Base-by-base conservation (phyloP, 306 rosid species). In the Pachyrhizus erosus region DNA sequence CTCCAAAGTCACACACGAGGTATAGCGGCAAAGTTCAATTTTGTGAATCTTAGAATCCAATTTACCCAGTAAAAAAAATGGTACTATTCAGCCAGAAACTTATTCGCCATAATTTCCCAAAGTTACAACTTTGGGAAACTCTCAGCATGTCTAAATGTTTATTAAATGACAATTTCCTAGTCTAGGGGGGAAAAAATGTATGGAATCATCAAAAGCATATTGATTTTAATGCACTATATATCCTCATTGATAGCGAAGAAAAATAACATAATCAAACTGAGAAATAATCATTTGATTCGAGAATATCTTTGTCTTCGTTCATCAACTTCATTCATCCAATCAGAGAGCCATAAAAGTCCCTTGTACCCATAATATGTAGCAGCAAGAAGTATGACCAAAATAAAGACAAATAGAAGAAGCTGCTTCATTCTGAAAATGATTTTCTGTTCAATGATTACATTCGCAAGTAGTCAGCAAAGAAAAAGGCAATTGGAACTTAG, bases 291-390 rank as follows among this genome's bases (percentile, higher is more conserved):
- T 87, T 73, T 84, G 83, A 84, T 72, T 76, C 91, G 80, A 10
- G 88, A 83, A 76, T 66, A 51, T 84, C 89, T 84, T 23, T 78
- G 90, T 82, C 95, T 91, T 70, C 68, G 89, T 73, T 80, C 90
- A 15, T 95, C 98, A 27, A 86, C 89, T 88, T 93, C 92, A 64
- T 95, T 90, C 98, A 95, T 95, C 98, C 97, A 88, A 82, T 93
- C 98, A 80, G 70, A 57, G 74, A 95, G 97, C 97, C 87, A 34
- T 64, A 91, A 67, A 14, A 95, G 87, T 70, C 94, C 96, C 80
- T 85, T 88, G 88, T 89, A 90, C 14, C 93, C 95, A 75, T 82
- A 90, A 78, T 78, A 77, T 48, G 88, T 40, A 48, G 88, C 87
- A 10, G 80, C 84, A 66, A 89, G 71, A 76, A 93, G 73, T 15